Evolutionary conservation across 352 stramenopile species (phyloP).

Genomic region (Pythium chondricola): DNA sequence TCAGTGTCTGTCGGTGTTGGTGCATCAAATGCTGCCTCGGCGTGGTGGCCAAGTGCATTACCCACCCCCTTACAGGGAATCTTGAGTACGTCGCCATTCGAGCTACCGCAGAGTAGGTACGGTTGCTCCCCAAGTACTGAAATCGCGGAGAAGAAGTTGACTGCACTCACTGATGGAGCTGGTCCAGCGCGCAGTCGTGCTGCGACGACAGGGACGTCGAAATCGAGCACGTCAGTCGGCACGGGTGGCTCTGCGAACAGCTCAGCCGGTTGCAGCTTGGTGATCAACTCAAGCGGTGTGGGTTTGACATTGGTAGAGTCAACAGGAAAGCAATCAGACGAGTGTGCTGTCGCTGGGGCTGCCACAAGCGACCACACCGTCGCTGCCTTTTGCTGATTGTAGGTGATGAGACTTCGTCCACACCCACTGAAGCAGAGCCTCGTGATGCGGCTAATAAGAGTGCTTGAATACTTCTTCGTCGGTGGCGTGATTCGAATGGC

Average conservation of each 20-base stretch:
- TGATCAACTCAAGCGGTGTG: constrained; percentile 19
- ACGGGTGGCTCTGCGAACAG: constrained; percentile 19
- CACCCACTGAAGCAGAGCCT: constrained; percentile 20
- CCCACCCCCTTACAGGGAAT: too few relatives aligned
- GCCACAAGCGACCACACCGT: constrained; percentile 23
- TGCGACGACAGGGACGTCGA: constrained; percentile 9
- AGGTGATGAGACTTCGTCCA: constrained; percentile 10
- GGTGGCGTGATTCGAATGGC: not conserved
- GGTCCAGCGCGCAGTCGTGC: not conserved
- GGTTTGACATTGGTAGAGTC: constrained; percentile 34
- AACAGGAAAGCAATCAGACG: constrained; percentile 28
- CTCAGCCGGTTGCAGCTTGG: constrained; percentile 14
- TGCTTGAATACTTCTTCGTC: constrained; percentile 1
- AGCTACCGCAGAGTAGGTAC: constrained; percentile 2
- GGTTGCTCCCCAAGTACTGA: constrained; percentile 1
- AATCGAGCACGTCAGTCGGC: constrained; percentile 10
- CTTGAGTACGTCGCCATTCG: constrained; percentile 9
- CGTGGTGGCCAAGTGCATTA: not conserved
- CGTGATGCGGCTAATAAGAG: constrained; percentile 17
- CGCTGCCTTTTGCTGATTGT: constrained; percentile 22
- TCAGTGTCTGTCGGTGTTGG: constrained; percentile 5
- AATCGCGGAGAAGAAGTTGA: constrained; percentile 4
- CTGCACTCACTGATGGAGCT: not conserved
- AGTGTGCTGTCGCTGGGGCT: constrained; percentile 13
- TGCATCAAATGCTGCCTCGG: constrained; percentile 27